These are phyloP conservation scores for Saccharomycopsis fibuligera DNA, from an alignment of 805 yeast species.

Conservation along the genomic window DNA sequence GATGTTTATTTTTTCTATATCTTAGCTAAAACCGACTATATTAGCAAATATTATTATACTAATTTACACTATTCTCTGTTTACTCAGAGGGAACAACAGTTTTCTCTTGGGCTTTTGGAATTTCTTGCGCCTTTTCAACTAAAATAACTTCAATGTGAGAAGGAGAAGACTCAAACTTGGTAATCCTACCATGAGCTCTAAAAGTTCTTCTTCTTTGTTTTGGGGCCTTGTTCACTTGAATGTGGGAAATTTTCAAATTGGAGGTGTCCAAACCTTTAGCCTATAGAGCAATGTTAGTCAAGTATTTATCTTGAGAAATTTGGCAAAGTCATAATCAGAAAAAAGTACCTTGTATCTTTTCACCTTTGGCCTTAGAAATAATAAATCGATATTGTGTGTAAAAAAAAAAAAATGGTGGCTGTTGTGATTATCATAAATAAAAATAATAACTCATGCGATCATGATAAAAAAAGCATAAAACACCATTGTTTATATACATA, in stretches of 20 bases:
- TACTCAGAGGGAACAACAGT: conserved; percentile 38
- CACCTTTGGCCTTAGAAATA: too few relatives aligned
- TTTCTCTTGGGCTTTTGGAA: conserved; percentile 83
- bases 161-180: conserved; percentile 98
- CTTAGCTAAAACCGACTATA: too few relatives aligned
- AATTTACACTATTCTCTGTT: too few relatives aligned
- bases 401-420: too few relatives aligned
- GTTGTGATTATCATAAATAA: too few relatives aligned
- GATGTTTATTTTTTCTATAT: too few relatives aligned
- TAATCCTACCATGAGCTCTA: conserved; percentile 99
- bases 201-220: conserved; percentile 99
- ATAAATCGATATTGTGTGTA: too few relatives aligned
- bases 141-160: conserved; percentile 97
- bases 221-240: conserved; percentile 99
- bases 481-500: conserved; percentile 33
- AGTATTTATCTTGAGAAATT: background rate
- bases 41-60: too few relatives aligned
- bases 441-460: too few relatives aligned
- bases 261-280: conserved; percentile 96
- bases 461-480: too few relatives aligned
- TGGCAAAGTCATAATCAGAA: too few relatives aligned
- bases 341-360: too few relatives aligned
- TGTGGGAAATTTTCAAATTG: conserved; percentile 92
- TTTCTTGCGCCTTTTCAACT: conserved; percentile 90
- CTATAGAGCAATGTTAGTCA: conserved; percentile 24